Evolutionary conservation across 257 asterid species (phyloP).

Genomic region (Avicennia marina): DNA sequence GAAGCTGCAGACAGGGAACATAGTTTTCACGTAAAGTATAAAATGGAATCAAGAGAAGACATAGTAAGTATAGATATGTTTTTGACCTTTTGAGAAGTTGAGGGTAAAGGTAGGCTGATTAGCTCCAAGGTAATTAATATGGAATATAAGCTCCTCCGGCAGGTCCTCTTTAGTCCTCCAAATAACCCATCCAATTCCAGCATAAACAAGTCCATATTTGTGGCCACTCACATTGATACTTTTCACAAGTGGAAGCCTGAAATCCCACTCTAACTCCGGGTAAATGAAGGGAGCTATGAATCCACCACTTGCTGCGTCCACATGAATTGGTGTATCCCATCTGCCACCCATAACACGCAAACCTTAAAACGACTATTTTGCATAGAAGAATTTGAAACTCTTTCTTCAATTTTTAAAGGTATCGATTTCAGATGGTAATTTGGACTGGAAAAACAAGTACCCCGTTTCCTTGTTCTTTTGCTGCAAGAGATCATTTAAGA

Average conservation of each 20-base stretch:
- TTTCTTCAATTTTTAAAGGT: no score
- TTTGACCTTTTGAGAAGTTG: constrained; percentile 13
- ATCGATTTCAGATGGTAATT: no score
- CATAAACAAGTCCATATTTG: constrained; percentile 8
- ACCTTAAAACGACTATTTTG: no score
- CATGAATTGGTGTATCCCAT: constrained; percentile 39
- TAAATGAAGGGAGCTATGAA: constrained; percentile 33
- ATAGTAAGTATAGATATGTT: no score
- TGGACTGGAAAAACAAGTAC: no score
- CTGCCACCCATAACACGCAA: no score
- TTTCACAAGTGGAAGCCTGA: constrained; percentile 28
- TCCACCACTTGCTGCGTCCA: constrained; percentile 17
- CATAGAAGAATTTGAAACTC: no score
- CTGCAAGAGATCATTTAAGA: no score
- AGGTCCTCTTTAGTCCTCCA: constrained; percentile 35
- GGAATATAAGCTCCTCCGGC: constrained; percentile 25
- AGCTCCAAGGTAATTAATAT: constrained; percentile 24
- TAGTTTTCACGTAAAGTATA: no score
- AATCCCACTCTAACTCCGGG: constrained; percentile 38
- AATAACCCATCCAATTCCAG: constrained; percentile 36
- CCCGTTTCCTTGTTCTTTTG: no score
- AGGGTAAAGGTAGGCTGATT: constrained; percentile 38
- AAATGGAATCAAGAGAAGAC: no score
- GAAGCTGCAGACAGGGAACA: no score
- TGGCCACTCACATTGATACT: constrained; percentile 37